A percentile compares a stretch with the other conserved stretches of the same genome.
These are phyloP conservation scores for Melanopsichium pennsylvanicum DNA, from an alignment of 1,284 basidiomycete genomes.

Conservation along the genomic window DNA sequence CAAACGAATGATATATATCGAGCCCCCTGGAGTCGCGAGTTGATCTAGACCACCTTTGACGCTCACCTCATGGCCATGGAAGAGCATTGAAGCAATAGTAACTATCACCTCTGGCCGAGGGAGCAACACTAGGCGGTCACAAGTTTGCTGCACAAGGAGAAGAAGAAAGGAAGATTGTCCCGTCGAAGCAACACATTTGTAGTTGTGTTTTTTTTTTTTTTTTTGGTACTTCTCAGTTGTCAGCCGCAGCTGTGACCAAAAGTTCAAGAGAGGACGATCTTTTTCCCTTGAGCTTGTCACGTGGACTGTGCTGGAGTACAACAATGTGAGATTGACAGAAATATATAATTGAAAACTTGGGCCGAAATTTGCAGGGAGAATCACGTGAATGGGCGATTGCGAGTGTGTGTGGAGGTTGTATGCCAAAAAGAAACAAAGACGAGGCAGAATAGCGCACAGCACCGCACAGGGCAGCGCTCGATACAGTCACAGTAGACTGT, in stretches of 20 bases:
- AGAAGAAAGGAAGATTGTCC: conserved; percentile 30
- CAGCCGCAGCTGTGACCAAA: conserved; percentile 3
- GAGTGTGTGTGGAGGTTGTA: conserved; percentile 7
- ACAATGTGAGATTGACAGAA: conserved; percentile 14
- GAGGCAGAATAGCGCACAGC: too few relatives aligned
- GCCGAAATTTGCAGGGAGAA: too few relatives aligned
- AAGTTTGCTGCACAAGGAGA: conserved; percentile 51
- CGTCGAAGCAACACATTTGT: too few relatives aligned
- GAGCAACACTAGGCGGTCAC: conserved; percentile 51
- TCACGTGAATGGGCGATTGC: too few relatives aligned
- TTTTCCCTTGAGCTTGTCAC: conserved; percentile 2
- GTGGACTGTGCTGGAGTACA: conserved; percentile 12
- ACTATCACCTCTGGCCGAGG: conserved; percentile 28
- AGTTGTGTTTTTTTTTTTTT: conserved; percentile 2
- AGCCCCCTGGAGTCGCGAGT: conserved; percentile 51
- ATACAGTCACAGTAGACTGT: background rate
- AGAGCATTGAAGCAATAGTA: conserved; percentile 15
- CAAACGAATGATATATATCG: conserved; percentile 33
- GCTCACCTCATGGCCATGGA: conserved; percentile 51
- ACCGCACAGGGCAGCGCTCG: too few relatives aligned
- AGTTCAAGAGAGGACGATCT: background rate
- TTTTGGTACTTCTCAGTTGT: too few relatives aligned
- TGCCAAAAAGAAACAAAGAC: background rate
- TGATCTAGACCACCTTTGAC: conserved; percentile 49
- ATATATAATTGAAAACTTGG: too few relatives aligned